These are phyloP conservation scores for Lactarius pseudohatsudake DNA, from an alignment of 768 basidiomycete species.

Conservation along the genomic window DNA sequence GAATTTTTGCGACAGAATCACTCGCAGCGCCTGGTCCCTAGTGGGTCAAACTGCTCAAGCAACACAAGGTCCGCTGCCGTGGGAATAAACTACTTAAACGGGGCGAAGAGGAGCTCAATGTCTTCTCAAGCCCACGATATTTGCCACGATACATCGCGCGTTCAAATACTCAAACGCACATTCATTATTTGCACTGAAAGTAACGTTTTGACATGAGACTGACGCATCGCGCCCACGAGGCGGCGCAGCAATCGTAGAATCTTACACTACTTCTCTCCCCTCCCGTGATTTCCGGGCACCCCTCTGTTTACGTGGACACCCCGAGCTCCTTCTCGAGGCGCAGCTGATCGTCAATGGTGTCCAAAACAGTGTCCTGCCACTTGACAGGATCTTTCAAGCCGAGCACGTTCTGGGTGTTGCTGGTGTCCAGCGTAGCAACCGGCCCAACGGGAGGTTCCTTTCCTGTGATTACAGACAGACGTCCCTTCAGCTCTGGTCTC, in stretches of 20 bases:
- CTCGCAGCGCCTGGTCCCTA: background rate
- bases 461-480: constrained; percentile 29
- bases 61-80: background rate
- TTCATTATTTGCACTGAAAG: background rate
- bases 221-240: constrained; percentile 8
- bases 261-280: background rate
- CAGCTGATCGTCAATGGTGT: constrained; percentile 26
- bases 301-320: background rate
- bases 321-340: constrained; percentile 19
- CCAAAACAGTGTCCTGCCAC: constrained; percentile 26
- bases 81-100: background rate
- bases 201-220: constrained; percentile 8
- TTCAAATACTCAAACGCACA: background rate
- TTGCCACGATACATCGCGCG: constrained; percentile 1
- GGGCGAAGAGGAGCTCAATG: background rate
- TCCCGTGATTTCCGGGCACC: background rate
- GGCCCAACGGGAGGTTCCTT: constrained; percentile 1
- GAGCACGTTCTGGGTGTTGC: constrained; percentile 6
- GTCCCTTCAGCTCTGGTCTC: constrained; percentile 32
- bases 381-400: constrained; percentile 20
- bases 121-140: background rate
- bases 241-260: background rate
- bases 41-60: no score
- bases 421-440: constrained; percentile 8
- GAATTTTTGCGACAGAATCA: no score